These are phyloP conservation scores for Colletotrichum paranaense DNA, from an alignment of 2,329 filamentous ascomycete genomes.

Conservation along the genomic window DNA sequence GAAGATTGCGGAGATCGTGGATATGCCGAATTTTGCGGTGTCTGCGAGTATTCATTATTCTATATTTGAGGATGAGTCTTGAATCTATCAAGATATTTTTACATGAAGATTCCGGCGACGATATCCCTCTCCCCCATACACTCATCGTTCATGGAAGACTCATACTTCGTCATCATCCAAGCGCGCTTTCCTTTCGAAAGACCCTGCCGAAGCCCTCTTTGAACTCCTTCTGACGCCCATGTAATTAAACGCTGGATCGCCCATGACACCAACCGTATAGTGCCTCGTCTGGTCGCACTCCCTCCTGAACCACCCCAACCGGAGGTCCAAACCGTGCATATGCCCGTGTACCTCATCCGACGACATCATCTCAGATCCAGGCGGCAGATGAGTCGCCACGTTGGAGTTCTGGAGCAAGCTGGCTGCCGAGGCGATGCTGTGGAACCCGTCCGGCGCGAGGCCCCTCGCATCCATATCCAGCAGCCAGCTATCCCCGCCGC, in stretches of 20 bases:
- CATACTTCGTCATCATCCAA: neutral
- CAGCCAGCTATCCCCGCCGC: neutral
- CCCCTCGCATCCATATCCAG: conserved; percentile 15
- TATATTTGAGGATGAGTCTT: conserved; percentile 50
- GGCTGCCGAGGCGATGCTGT: conserved; percentile 1
- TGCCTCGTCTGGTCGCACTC: neutral
- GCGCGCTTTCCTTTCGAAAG: neutral
- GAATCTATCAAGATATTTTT: neutral
- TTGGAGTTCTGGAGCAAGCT: neutral
- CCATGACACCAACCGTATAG: conserved; percentile 6
- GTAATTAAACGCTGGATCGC: neutral
- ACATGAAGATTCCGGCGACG: neutral
- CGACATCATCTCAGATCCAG: neutral
- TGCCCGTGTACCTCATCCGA: conserved; percentile 7
- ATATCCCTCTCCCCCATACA: no score
- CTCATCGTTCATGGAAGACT: neutral
- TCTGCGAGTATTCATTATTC: conserved; percentile 60
- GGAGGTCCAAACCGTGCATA: neutral
- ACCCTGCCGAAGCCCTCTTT: conserved; percentile 3
- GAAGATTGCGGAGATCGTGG: conserved; percentile 63
- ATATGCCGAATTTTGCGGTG: conserved; percentile 65
- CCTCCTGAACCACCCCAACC: conserved; percentile 21
- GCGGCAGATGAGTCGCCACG: neutral
- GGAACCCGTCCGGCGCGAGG: conserved; percentile 3
- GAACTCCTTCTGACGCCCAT: neutral